Evolutionary conservation across 768 basidiomycete species (phyloP), one percentile per base, ranked within the genome.

Genomic region (Hypsizygus marmoreus): DNA sequence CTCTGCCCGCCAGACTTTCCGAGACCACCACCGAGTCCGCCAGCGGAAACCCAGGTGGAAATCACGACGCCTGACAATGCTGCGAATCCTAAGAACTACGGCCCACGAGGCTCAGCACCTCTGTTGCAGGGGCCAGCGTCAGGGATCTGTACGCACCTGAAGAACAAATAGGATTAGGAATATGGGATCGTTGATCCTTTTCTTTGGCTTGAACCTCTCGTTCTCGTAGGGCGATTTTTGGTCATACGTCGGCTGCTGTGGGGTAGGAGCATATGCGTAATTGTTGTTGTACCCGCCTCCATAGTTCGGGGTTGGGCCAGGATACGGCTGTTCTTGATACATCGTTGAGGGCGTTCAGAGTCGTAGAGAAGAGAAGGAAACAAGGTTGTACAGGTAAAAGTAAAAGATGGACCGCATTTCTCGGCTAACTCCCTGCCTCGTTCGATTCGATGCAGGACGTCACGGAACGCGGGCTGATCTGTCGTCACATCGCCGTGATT

Each of bases 21-120:
- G 13, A 90, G 64, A 5, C 88, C 87, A 32, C 88, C 90, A 5
- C 86, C 85, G 3, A 86, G 69, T 0, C 90, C 90, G 25, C 80
- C 82, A 45, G 74, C 61, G 6, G 74, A 71, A 28, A 82, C 71
- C 77, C 84, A 92, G 14, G 78, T 71, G 24, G 73, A 68, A 22
- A 92, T 66, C 2, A 77, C 79, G 16, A 90, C 73, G 1, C 75
- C 88, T 13, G 85, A 86, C 5, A 91, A 55, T 2, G 76, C 84
- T 11, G 74, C 79, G 58, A 84, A 91, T 2, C 84, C 89, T 22
- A 81, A 67, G 26, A 88, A 69, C 86, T 87, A 50, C 4, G n/a
- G n/a, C n/a, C n/a, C n/a, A n/a, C n/a, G n/a, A n/a, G n/a, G n/a
- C n/a, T n/a, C n/a, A n/a, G n/a, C n/a, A n/a, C n/a, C n/a, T n/a